Conservation (phyloP, 805 yeast genomes). For the Saccharomycopsis capsularis region DNA sequence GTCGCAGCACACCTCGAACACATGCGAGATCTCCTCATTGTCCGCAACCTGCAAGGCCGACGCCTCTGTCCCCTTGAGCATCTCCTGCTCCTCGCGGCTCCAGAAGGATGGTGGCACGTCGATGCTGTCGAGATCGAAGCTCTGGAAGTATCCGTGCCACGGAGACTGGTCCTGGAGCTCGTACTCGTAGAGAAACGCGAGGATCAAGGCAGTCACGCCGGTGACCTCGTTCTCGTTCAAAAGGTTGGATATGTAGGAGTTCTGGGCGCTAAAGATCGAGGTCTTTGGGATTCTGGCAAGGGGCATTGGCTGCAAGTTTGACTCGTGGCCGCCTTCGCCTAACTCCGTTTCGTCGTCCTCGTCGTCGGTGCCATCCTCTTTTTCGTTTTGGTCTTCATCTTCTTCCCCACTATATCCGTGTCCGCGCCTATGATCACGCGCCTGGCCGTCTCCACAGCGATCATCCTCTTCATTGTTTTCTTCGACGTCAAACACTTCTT, state of each 20-base stretch:
- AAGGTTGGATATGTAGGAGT: slow-evolving; percentile 58
- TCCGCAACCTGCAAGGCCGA: slow-evolving; percentile 56
- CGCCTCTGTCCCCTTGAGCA: slow-evolving; percentile 55
- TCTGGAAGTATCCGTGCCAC: slow-evolving; percentile 52
- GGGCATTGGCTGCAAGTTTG: slow-evolving; percentile 21
- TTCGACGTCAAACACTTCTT: slow-evolving; percentile 21
- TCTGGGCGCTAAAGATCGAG: slow-evolving; percentile 50
- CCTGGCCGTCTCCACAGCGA: slow-evolving; percentile 8
- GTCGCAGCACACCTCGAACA: slow-evolving; percentile 30
- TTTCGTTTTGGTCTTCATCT: not conserved
- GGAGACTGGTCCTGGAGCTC: slow-evolving; percentile 59
- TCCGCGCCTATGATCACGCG: too few species aligned
- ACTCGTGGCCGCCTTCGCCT: slow-evolving; percentile 10
- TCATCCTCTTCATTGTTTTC: slow-evolving; percentile 23
- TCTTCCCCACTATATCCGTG: too few species aligned
- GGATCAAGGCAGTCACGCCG: slow-evolving; percentile 60
- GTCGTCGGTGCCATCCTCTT: slow-evolving; percentile 21
- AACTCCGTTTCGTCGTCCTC: slow-evolving; percentile 23
- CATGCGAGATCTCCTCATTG: slow-evolving; percentile 34
- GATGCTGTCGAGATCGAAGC: slow-evolving; percentile 7
- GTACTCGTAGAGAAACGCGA: slow-evolving; percentile 67
- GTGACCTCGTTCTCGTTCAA: slow-evolving; percentile 50
- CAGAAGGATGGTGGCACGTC: slow-evolving; percentile 58
- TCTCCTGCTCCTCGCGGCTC: slow-evolving; percentile 41
- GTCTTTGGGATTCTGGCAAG: slow-evolving; percentile 57